Evolutionary conservation across 2,329 filamentous ascomycete species (phyloP).

Genomic region (Diaporthe amygdali): DNA sequence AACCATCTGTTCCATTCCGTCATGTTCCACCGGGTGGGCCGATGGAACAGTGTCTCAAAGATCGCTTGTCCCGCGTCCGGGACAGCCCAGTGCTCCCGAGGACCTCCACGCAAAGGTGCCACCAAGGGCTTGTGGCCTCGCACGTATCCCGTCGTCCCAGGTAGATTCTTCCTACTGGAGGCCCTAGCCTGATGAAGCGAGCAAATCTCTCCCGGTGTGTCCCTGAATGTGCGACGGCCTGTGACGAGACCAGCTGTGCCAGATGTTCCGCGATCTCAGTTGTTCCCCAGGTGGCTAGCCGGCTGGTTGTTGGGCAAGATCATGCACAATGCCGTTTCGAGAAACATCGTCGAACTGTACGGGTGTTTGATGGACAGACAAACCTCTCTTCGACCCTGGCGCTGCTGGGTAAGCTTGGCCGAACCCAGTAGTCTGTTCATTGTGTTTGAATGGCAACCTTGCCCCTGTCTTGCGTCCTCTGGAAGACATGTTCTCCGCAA

Average conservation of each 20-base stretch:
- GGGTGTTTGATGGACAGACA: neutral
- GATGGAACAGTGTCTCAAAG: neutral
- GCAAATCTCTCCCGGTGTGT: constrained; percentile 6
- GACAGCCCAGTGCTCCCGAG: neutral
- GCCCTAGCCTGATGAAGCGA: constrained; percentile 1
- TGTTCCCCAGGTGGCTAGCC: constrained; percentile 2
- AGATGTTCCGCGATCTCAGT: constrained; percentile 16
- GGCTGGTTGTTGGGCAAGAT: constrained; percentile 17
- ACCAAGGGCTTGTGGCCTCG: neutral
- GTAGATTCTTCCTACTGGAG: neutral
- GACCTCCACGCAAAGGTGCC: neutral
- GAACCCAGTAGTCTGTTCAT: neutral
- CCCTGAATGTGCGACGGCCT: constrained; percentile 16
- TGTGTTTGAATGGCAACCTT: neutral
- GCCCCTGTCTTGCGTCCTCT: neutral
- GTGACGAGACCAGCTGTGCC: neutral
- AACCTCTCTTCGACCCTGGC: neutral
- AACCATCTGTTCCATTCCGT: neutral
- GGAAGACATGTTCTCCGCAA: neutral
- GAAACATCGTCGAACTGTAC: neutral
- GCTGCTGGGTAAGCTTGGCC: neutral
- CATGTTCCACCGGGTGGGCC: neutral
- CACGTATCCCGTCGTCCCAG: neutral
- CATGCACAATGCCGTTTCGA: constrained; percentile 9
- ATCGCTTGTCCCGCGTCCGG: neutral